Conservation (phyloP, 805 yeast species). For the Saturnispora saitoi region DNA sequence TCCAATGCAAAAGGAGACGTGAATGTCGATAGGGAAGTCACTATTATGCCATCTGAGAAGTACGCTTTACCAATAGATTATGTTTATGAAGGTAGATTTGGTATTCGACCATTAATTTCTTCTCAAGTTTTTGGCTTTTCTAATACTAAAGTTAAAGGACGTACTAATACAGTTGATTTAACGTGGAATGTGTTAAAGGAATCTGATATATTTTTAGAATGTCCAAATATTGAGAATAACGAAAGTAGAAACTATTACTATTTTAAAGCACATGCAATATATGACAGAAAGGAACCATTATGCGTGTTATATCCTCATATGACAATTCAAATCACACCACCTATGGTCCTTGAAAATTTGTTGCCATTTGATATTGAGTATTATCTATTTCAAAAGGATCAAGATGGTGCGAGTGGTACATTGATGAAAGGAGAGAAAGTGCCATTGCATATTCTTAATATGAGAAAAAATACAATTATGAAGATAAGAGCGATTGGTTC, state of each 20-base stretch:
- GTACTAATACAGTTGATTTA: slow-evolving; percentile 24
- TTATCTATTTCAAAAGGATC: slow-evolving; percentile 66
- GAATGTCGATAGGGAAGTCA: slow-evolving; percentile 26
- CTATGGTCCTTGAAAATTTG: slow-evolving; percentile 75
- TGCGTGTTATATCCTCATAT: slow-evolving; percentile 77
- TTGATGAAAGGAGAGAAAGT: slow-evolving; percentile 59
- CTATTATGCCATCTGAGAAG: slow-evolving; percentile 46
- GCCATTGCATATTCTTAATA: slow-evolving; percentile 71
- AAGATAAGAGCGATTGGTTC: slow-evolving; percentile 56
- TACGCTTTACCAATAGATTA: slow-evolving; percentile 67
- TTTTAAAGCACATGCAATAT: slow-evolving; percentile 66
- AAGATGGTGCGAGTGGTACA: slow-evolving; percentile 56
- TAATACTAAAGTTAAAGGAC: slow-evolving; percentile 28
- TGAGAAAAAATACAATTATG: slow-evolving; percentile 48
- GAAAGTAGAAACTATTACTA: slow-evolving; percentile 34
- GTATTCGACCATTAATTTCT: slow-evolving; percentile 51
- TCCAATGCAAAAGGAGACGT: slow-evolving; percentile 26
- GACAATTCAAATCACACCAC: slow-evolving; percentile 70
- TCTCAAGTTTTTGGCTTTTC: slow-evolving; percentile 62
- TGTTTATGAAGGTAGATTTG: slow-evolving; percentile 51
- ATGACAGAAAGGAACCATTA: slow-evolving; percentile 58
- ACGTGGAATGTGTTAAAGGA: slow-evolving; percentile 56
- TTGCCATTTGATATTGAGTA: slow-evolving; percentile 76
- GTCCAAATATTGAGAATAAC: slow-evolving; percentile 35
- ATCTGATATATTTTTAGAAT: slow-evolving; percentile 48